Percentiles rank a stretch among this genome's conserved stretches.
Conservation (phyloP, 805 yeast species). For the Saccharomyces kudriavzevii region DNA sequence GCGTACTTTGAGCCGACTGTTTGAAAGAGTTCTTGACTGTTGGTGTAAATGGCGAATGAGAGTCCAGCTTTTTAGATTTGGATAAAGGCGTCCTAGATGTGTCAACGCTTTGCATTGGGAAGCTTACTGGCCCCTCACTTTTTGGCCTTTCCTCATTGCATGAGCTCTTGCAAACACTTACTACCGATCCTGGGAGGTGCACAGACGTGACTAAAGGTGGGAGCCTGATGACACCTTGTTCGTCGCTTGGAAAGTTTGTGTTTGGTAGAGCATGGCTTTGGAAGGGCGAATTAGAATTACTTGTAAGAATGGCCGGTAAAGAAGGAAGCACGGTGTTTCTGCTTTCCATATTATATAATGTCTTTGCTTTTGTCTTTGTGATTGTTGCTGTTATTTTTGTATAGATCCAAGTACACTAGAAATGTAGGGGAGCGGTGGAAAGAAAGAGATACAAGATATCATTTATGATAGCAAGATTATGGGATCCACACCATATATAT, state of each 20-base stretch:
- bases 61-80: background rate
- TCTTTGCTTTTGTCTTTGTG: background rate
- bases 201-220: constrained; percentile 21
- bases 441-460: background rate
- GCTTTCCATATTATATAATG: background rate
- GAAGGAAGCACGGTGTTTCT: background rate
- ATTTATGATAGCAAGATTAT: background rate
- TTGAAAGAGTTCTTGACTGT: background rate
- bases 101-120: background rate
- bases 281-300: background rate
- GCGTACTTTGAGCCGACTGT: background rate
- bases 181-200: constrained; percentile 17
- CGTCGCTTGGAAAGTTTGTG: constrained; percentile 18
- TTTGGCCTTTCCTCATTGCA: background rate
- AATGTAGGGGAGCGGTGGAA: background rate
- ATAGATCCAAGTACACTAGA: background rate
- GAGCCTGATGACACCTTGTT: constrained; percentile 22
- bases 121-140: background rate
- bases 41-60: background rate
- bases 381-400: background rate
- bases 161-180: constrained; percentile 10
- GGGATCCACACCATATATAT: background rate
- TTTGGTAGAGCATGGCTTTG: constrained; percentile 1
- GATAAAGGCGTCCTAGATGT: background rate
- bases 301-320: background rate